Base-by-base conservation (phyloP, 169 alveolate species). In the Perkinsus marinus region DNA sequence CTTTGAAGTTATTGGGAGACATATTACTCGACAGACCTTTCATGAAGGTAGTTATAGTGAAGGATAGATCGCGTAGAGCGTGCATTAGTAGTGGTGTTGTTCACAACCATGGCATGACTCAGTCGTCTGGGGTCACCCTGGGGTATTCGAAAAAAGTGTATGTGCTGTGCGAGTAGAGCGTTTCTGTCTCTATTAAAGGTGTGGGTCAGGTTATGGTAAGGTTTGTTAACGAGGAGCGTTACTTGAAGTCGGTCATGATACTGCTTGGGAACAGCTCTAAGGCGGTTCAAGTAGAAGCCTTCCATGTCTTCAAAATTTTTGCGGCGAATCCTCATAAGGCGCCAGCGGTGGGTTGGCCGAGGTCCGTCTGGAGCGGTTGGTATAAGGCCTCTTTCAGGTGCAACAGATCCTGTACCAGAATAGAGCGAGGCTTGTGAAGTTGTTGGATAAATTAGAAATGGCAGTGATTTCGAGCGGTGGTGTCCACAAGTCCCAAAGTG, bases 271-370 rank as follows among this genome's bases (percentile, higher is more conserved):
- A 57, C 22, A 57, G 79, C 79, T 57, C 79, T 13, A 57, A 57
- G 22, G 79, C 79, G 0, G 79, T 57, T 2, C 79, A 57, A 57
- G 79, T 91, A 17, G 94, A 93, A 39, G 91, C 94, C 30, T 93
- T 93, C 90, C 94, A 93, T 41, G 90, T 93, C 7, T 93, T 93
- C 92, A 93, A 93, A 41, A 90, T 93, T 22, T 93, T 93, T 90
- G 91, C 92, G 68, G 94, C 94, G 39, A 93, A 93, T 69, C 94
- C 94, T 13, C 91, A 93, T 26, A 93, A 93, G 92, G 79, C 94
- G 13, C 39, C 39, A 0, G 68, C 68, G 39, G 92, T 93, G 22
- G 34, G 79, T 16, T 13, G 3, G 26, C 79, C 3, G 46, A 41
- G 79, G 22, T 13, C 34, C 22, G 37, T 6, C 7, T 13, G 3